Evolutionary conservation across 768 basidiomycete species (phyloP).

Genomic region (Xerocomellus intermedius): DNA sequence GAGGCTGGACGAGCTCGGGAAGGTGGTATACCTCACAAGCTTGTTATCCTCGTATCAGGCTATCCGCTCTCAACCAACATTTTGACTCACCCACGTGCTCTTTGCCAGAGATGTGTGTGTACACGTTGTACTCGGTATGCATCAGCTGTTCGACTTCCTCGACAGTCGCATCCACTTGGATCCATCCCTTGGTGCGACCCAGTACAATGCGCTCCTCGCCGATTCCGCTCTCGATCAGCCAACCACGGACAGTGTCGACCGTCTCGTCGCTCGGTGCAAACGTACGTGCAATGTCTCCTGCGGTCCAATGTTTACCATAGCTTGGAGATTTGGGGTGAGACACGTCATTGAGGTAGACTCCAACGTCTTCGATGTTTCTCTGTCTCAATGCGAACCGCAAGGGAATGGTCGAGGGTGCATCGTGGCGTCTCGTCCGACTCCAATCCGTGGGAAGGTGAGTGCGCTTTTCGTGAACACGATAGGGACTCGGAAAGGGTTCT

Average conservation of each 20-base stretch:
- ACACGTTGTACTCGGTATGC: slow-evolving; percentile 34
- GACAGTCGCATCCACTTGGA: slow-evolving; percentile 28
- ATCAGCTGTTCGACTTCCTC: slow-evolving; percentile 34
- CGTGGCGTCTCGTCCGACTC: slow-evolving; percentile 36
- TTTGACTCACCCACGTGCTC: slow-evolving; percentile 24
- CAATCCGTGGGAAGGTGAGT: slow-evolving; percentile 35
- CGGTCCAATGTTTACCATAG: slow-evolving; percentile 48
- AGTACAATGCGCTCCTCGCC: slow-evolving; percentile 16
- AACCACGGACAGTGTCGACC: slow-evolving; percentile 22
- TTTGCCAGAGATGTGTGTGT: slow-evolving; percentile 26
- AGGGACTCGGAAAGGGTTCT: slow-evolving; percentile 9
- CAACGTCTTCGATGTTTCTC: slow-evolving; percentile 32
- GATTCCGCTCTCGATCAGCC: slow-evolving; percentile 31
- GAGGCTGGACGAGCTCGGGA: slow-evolving; percentile 29
- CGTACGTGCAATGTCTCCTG: slow-evolving; percentile 25
- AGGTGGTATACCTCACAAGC: slow-evolving; percentile 35
- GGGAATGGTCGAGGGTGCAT: slow-evolving; percentile 30
- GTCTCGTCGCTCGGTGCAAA: slow-evolving; percentile 29
- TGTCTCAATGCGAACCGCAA: slow-evolving; percentile 34
- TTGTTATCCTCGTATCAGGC: slow-evolving; percentile 6
- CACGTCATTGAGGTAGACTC: slow-evolving; percentile 41
- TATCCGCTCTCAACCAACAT: not conserved
- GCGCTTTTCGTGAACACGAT: slow-evolving; percentile 43
- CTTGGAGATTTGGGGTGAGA: slow-evolving; percentile 43
- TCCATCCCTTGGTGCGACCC: slow-evolving; percentile 22